A percentile compares a stretch with the other conserved stretches of the same genome.
Evolutionary conservation across 2,329 filamentous ascomycete species (phyloP).

Genomic region (Pleurostoma richardsiae): DNA sequence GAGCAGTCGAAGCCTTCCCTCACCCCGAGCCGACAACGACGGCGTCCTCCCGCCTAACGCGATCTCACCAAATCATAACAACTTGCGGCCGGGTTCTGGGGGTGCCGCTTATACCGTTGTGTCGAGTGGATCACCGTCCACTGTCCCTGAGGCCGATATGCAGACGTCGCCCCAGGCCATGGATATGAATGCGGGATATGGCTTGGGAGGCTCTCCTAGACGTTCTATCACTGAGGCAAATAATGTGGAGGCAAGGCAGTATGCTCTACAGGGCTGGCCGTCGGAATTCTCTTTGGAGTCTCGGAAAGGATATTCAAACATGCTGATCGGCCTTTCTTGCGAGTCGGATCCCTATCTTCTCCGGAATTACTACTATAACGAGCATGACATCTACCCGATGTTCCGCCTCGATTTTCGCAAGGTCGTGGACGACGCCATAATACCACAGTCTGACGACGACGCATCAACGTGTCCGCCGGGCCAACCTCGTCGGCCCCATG

Average conservation of each 20-base stretch:
- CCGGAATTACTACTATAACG: conserved; percentile 14
- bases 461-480: neutral
- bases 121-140: neutral
- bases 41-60: neutral
- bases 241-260: conserved; percentile 1
- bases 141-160: neutral
- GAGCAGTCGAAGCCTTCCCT: neutral
- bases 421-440: conserved; percentile 9
- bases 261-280: neutral
- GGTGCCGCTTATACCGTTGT: neutral
- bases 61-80: neutral
- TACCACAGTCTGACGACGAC: neutral
- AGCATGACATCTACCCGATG: conserved; percentile 14
- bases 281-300: conserved; percentile 12
- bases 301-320: conserved; percentile 12
- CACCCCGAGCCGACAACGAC: neutral
- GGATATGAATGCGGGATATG: neutral
- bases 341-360: conserved; percentile 17
- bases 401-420: conserved; percentile 16
- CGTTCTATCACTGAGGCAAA: neutral
- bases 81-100: neutral
- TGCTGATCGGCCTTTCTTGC: conserved; percentile 15
- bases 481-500: neutral
- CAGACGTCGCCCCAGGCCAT: neutral
- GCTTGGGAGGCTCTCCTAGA: neutral